These are phyloP conservation scores for Ceratobasidium sp. DNA, from an alignment of 1,284 basidiomycete species.

Conservation along the genomic window DNA sequence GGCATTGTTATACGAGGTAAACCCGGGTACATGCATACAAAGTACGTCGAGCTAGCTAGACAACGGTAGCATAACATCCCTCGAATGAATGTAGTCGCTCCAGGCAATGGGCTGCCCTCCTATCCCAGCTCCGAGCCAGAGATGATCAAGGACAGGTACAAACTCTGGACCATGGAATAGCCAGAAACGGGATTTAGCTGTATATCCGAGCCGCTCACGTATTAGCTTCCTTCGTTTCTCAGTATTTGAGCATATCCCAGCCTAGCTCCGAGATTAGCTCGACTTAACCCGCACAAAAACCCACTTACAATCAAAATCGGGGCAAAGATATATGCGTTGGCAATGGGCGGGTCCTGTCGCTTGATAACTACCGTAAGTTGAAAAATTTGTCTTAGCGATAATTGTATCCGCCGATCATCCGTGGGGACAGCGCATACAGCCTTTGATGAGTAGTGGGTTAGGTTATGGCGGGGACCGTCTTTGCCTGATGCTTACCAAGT, in stretches of 20 bases:
- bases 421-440: background rate
- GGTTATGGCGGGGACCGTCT: too few relatives aligned
- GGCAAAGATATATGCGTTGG: slow-evolving; percentile 2
- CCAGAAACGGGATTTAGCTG: too few relatives aligned
- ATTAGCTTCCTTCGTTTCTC: background rate
- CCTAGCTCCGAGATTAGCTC: background rate
- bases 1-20: too few relatives aligned
- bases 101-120: too few relatives aligned
- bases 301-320: slow-evolving; percentile 15
- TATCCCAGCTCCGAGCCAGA: too few relatives aligned
- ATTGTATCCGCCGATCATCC: background rate
- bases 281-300: background rate
- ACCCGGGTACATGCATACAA: too few relatives aligned
- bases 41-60: too few relatives aligned
- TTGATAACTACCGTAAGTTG: background rate
- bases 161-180: too few relatives aligned
- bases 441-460: background rate
- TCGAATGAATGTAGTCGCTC: too few relatives aligned
- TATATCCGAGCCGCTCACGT: too few relatives aligned
- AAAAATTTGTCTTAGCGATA: slow-evolving; percentile 10
- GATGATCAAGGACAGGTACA: too few relatives aligned
- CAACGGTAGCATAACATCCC: too few relatives aligned
- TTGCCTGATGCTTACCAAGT: slow-evolving; percentile 3
- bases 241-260: slow-evolving; percentile 4
- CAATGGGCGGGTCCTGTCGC: background rate